Percentiles rank a stretch among this genome's conserved stretches.
Conservation (phyloP, 352 stramenopile genomes). For the Thraustotheca clavata region DNA sequence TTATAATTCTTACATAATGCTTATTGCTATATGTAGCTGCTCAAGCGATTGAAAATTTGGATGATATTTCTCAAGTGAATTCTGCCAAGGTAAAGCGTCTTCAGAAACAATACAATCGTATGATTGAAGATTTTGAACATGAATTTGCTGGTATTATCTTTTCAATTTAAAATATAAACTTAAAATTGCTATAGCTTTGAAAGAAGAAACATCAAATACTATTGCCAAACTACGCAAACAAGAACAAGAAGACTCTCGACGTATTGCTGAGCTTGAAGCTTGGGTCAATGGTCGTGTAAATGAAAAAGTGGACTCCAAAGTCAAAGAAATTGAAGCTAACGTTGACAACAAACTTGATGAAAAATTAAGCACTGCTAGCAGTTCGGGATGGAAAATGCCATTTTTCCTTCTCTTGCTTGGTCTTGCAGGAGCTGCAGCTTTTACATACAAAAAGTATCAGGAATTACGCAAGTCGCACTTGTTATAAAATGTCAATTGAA, state of each 20-base stretch:
- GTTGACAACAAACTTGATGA: constrained; percentile 35
- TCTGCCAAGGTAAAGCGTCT: constrained; percentile 64
- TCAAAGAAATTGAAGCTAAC: constrained; percentile 65
- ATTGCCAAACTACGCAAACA: constrained; percentile 73
- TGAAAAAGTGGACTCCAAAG: constrained; percentile 42
- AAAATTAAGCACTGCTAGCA: background rate
- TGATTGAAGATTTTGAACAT: constrained; percentile 81
- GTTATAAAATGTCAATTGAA: constrained; percentile 33
- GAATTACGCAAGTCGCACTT: constrained; percentile 82
- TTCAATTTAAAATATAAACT: background rate
- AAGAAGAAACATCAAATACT: constrained; percentile 76
- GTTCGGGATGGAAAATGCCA: constrained; percentile 65
- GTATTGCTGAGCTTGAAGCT: constrained; percentile 58
- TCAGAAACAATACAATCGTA: constrained; percentile 69
- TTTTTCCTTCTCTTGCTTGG: constrained; percentile 74
- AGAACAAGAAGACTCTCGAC: constrained; percentile 51
- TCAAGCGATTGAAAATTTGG: constrained; percentile 44
- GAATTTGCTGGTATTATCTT: constrained; percentile 41
- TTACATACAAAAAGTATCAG: constrained; percentile 83
- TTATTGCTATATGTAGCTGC: constrained; percentile 20
- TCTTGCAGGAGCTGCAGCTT: constrained; percentile 43
- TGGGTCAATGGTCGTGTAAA: constrained; percentile 55
- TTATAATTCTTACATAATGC: background rate
- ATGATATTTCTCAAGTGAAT: constrained; percentile 36
- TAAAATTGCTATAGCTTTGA: constrained; percentile 30